Evolutionary conservation across 768 basidiomycete species (phyloP), one percentile per base, ranked within the genome.

Genomic region (Phlebiopsis flavidoalba): DNA sequence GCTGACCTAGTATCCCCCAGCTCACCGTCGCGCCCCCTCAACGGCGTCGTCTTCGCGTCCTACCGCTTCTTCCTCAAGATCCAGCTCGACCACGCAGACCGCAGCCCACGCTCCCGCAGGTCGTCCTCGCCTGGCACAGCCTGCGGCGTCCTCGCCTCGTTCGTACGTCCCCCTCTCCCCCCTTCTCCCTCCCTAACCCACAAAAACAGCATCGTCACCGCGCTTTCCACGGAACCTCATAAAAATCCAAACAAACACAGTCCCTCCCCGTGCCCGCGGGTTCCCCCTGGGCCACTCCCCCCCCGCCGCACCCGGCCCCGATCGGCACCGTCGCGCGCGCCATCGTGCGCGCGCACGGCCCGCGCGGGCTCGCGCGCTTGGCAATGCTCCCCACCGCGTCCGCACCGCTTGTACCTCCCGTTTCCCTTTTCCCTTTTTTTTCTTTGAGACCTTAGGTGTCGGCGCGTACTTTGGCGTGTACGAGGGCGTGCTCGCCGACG

Each of bases 201-300:
- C 26, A 2, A 2, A 2, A 12, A 8, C 4, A 93, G 91, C 5
- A 65, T 91, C 10, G 72, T 95, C 59, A 90, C 91, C 2, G 87
- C 89, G 1, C 93, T n/a, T n/a, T n/a, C 94, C 0, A 90, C 87
- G 8, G 95, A 96, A 64, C 80, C n/a, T 95, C 1, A 79, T 96
- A 75, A 96, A 96, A 78, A 92, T 95, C 70, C 82, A 88, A n/a
- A 36, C 89, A 91, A 65, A n/a, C n/a, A n/a, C 90, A 93, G 65
- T 80, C 83, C 33, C 72, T 81, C 52, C 63, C 63, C 47, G 47
- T 64, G 40, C 59, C 60, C n/a, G n/a, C 5, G 31, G 60, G 11
- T 37, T 35, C 33, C 8, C 17, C 47, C 8, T 15, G 47, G 17
- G 22, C 17, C 17, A 48, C 22, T 7, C 8, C 22, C 8, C 47